Percentiles rank a stretch among this genome's conserved stretches.
Conservation (phyloP, 257 asterid species). For the Voacanga thouarsii region DNA sequence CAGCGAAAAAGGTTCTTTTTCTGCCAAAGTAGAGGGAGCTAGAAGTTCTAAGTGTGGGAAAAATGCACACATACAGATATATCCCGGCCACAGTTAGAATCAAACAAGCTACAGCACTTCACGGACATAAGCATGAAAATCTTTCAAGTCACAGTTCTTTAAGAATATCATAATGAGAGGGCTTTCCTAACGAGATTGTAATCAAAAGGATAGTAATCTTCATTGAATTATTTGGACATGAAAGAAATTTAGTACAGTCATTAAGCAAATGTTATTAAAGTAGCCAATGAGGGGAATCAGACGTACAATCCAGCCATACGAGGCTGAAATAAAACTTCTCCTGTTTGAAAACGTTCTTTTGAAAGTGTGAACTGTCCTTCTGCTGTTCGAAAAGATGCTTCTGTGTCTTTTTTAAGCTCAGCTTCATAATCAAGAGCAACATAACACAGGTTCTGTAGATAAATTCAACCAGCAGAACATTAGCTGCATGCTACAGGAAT, state of each 20-base stretch:
- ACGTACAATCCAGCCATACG: conserved; percentile 89
- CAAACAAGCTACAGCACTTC: not conserved
- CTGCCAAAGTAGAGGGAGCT: not conserved
- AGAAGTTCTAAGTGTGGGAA: not conserved
- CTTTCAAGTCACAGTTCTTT: not conserved
- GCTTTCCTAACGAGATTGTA: not conserved
- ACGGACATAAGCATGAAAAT: not conserved
- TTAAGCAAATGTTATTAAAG: conserved; percentile 4
- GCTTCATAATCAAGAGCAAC: conserved; percentile 92
- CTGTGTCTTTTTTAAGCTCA: conserved; percentile 67
- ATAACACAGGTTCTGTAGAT: conserved; percentile 82
- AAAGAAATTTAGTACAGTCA: not conserved
- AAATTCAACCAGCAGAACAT: conserved; percentile 23
- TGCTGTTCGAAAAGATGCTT: conserved; percentile 60
- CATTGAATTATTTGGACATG: not conserved
- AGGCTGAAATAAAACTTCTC: conserved; percentile 89
- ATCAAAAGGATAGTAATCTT: not conserved
- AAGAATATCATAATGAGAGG: not conserved
- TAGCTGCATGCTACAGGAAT: conserved; percentile 12
- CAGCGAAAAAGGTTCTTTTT: not conserved
- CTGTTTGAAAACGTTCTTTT: conserved; percentile 90
- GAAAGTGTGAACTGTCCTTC: conserved; percentile 69
- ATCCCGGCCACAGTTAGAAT: not conserved
- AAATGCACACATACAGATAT: not conserved
- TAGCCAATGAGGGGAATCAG: conserved; percentile 24